Evolutionary conservation across 2,329 filamentous ascomycete genomes (phyloP), one percentile per base, ranked within the genome.

Genomic region (Corinectria fuckeliana): DNA sequence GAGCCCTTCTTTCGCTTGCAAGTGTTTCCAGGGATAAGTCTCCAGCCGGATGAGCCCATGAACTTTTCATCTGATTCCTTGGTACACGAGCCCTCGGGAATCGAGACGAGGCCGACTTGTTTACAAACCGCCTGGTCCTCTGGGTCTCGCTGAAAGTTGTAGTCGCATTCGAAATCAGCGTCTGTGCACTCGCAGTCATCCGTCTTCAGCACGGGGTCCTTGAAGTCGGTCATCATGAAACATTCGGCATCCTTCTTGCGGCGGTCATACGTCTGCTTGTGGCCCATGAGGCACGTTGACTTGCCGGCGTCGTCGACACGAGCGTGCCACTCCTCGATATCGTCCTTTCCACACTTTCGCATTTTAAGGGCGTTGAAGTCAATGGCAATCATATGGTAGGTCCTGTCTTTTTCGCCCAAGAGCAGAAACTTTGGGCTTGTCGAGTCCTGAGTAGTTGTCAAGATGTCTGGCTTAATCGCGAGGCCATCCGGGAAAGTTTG

Each of bases 141-240:
- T 32, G 82, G 82, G 56, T 82, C 82, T 67, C 86, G 85, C 59
- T 88, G 80, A 73, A 97, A 98, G 75, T 96, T 96, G 81, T 91
- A 97, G 73, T 98, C 94, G 74, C 95, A 99, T 77, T 99, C 95
- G 74, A 96, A 99, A 75, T 99, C 96, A 30, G 82, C 81, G 57
- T 90, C 86, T 1, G 88, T 88, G 76, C 95, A 99, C 38, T 91
- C 87, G 80, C 95, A 99, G 45, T 87, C 77, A 68, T 92, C 86
- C 25, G 85, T 89, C 61, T 88, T 80, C 2, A 90, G 86, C 30
- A 85, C 77, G 0, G 91, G 88, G 63, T 95, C 91, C 71, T 92
- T 88, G 79, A 97, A 97, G 52, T 94, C 87, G 60, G 91, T 83
- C 68, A 91, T 91, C 67, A 98, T 84, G 74, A 97, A 96, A 77